phyloP scores from a whole-genome alignment of 2,329 filamentous ascomycete genomes.

The Hyphodiscus sp. region DNA sequence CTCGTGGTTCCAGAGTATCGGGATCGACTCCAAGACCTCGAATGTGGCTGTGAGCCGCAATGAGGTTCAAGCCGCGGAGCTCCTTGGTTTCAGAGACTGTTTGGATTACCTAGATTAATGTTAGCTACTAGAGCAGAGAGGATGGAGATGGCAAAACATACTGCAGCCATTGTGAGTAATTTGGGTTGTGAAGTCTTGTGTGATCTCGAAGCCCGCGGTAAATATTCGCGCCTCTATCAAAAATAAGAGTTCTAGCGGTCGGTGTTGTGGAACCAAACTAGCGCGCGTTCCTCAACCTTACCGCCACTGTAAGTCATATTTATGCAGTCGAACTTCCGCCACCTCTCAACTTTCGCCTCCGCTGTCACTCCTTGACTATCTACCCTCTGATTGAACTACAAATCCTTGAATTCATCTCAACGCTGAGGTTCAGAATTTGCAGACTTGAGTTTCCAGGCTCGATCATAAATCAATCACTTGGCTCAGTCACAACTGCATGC shows the following conservation, averaged over 20 bases:
- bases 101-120: conserved; percentile 48
- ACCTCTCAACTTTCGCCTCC: too few relatives aligned
- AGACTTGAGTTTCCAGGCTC: too few relatives aligned
- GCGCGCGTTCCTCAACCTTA: too few relatives aligned
- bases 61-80: conserved; percentile 92
- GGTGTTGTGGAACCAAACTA: too few relatives aligned
- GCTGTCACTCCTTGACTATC: too few relatives aligned
- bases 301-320: too few relatives aligned
- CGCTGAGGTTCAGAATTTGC: too few relatives aligned
- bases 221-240: neutral
- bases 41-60: conserved; percentile 97
- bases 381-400: too few relatives aligned
- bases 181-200: neutral
- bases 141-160: conserved; percentile 10
- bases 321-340: too few relatives aligned
- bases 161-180: conserved; percentile 23
- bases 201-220: neutral
- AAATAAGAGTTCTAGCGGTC: neutral
- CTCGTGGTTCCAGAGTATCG: conserved; percentile 81
- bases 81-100: conserved; percentile 95
- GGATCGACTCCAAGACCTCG: conserved; percentile 89
- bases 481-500: too few relatives aligned
- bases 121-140: conserved; percentile 1
- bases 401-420: too few relatives aligned
- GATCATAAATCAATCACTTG: too few relatives aligned